Evolutionary conservation across 176 grass and related monocot species (phyloP).

Genomic region (Chrysopogon serrulatus): DNA sequence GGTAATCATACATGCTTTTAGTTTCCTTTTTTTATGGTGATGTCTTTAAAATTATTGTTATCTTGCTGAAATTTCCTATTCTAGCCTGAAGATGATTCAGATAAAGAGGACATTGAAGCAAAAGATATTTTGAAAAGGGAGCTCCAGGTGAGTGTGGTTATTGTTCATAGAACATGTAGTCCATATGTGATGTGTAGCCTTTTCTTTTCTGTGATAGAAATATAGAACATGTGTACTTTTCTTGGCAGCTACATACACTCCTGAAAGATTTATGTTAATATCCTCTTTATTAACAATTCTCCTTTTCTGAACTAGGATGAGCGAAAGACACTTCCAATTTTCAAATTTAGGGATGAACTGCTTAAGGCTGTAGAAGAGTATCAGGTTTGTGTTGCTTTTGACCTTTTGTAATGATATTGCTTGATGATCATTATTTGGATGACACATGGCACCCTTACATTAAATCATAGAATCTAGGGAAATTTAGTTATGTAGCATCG

Average conservation of each 20-base stretch:
- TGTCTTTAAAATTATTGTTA: slow-evolving; percentile 10
- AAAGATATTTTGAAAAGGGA: slow-evolving; percentile 71
- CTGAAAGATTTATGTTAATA: background rate
- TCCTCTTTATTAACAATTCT: background rate
- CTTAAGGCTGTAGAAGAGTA: slow-evolving; percentile 69
- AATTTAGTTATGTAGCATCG: background rate
- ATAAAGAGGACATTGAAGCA: slow-evolving; percentile 50
- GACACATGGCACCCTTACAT: background rate
- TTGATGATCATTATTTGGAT: background rate
- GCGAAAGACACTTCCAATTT: slow-evolving; percentile 87
- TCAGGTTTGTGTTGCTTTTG: slow-evolving; percentile 56
- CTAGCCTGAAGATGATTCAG: slow-evolving; percentile 54
- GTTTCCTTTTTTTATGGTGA: slow-evolving; percentile 9
- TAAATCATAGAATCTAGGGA: background rate
- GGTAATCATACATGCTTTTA: slow-evolving; percentile 31
- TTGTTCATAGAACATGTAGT: background rate
- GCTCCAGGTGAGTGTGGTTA: slow-evolving; percentile 50
- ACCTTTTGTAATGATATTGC: slow-evolving; percentile 3
- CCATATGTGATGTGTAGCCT: background rate
- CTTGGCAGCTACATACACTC: background rate
- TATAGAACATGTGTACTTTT: background rate
- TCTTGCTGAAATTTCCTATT: slow-evolving; percentile 20
- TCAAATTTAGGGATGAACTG: slow-evolving; percentile 77
- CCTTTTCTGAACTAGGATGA: slow-evolving; percentile 59
- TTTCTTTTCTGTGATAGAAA: background rate